These are phyloP conservation scores for Capronia epimyces DNA, from an alignment of 2,329 filamentous ascomycete genomes.

Conservation along the genomic window DNA sequence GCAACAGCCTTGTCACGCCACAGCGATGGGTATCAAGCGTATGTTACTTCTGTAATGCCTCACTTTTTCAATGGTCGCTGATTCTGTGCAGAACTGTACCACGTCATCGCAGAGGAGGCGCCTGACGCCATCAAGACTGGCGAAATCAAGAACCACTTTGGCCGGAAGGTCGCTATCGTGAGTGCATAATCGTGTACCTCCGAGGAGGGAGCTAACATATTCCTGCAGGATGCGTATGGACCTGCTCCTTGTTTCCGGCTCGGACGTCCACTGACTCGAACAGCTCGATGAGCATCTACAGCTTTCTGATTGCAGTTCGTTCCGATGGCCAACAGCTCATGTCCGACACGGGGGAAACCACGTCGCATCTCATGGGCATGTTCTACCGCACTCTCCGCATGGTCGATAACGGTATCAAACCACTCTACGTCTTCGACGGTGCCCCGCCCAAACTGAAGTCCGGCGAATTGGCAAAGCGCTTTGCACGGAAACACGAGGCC, in stretches of 20 bases:
- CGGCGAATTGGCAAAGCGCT: slow-evolving; percentile 91
- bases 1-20: background rate
- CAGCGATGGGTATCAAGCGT: slow-evolving; percentile 50
- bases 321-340: slow-evolving; percentile 95
- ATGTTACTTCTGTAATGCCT: slow-evolving; percentile 27
- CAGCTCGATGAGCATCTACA: slow-evolving; percentile 97
- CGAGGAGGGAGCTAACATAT: slow-evolving; percentile 4
- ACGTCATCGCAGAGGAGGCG: slow-evolving; percentile 83
- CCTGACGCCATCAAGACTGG: slow-evolving; percentile 94
- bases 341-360: slow-evolving; percentile 92
- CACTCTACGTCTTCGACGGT: slow-evolving; percentile 95
- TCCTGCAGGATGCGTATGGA: slow-evolving; percentile 43
- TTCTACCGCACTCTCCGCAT: slow-evolving; percentile 98
- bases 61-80: slow-evolving; percentile 9
- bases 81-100: slow-evolving; percentile 56
- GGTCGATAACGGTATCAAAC: slow-evolving; percentile 98
- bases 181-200: slow-evolving; percentile 38
- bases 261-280: slow-evolving; percentile 15
- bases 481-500: slow-evolving; percentile 89
- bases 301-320: slow-evolving; percentile 94
- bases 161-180: slow-evolving; percentile 95
- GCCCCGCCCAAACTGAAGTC: slow-evolving; percentile 96
- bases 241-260: background rate
- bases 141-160: slow-evolving; percentile 98
- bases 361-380: slow-evolving; percentile 97